Base-by-base conservation (phyloP, 2,329 filamentous ascomycete genomes). In the Botrytis cinerea region DNA sequence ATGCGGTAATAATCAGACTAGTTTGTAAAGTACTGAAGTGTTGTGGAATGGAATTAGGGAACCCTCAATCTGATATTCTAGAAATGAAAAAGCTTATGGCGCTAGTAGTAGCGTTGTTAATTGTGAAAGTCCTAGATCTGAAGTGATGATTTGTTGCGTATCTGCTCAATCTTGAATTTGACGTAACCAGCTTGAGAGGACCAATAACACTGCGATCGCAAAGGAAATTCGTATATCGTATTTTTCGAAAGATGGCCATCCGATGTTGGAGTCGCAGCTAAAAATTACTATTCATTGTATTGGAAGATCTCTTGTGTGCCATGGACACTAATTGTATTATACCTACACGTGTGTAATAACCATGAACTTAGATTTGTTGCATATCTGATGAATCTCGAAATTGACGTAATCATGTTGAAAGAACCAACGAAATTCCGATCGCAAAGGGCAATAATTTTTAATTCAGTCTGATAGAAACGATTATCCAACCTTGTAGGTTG, bases 71-170 rank as follows among this genome's bases (percentile, higher is more conserved):
- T 0, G 2, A 28, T 4, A 28, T 40, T 25, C 8, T 9, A 16
- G 3, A 43, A 12, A 1, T 43, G 9, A 7, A 18, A 43, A 28
- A 2, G 18, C 6, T 0, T n/a, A 28, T 12, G 22, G 35, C 2
- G 43, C 25, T 63, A 20, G 25, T 25, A 20, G 22, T 43, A 28
- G 7, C 2, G 0, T 28, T 40, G 6, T 6, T 9, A 28, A 16
- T 28, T 3, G 1, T 16, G 1, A 3, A n/a, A 3, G 4, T 5
- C 18, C 4, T 43, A 10, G 25, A 61, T 9, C 3, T 14, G 0
- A 61, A 18, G 22, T n/a, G 8, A n/a, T 46, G 6, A 18, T 64
- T 46, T 25, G 40, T 32, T 32, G 40, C 40, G 46, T 4, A 46
- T 64, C n/a, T 64, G 1, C 16, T 32, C 25, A 8, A 61, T 40